Evolutionary conservation across 495 filamentous ascomycete genomes (phyloP), one percentile per base, ranked within the genome.

Genomic region (Podospora comata): DNA sequence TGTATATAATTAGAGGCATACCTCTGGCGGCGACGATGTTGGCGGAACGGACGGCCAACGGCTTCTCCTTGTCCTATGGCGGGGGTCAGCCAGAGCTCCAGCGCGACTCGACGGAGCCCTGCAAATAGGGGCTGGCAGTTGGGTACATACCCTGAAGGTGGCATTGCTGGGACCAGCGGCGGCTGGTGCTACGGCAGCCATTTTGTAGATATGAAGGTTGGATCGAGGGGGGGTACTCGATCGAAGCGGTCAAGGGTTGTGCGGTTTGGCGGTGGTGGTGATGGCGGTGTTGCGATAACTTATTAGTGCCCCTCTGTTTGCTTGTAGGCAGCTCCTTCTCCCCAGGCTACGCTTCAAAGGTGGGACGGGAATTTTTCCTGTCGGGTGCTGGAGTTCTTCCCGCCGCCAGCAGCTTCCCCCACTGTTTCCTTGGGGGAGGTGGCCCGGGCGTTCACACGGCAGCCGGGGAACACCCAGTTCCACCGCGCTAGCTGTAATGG

Each of bases 21-120:
- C 92, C 92, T 91, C 94, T 89, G 72, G 95, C 95, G 72, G 95
- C 95, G 72, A 96, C 89, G 80, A 99, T 98, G 80, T 99, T 99
- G 68, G 91, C 44, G 65, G 89, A 91, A 67, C 95, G 91, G 71
- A 99, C 95, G 64, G 95, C 96, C 85, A 92, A 87, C 68, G 95
- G 95, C 91, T 99, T 99, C 85, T 97, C 94, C 87, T 97, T 98
- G 81, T 96, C 92, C 92, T 96, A 76, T 75, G 58, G 26, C 30
- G 67, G 59, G 64, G 59, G 76, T 90, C 77, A 90, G 85, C 66
- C 67, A 59, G 19, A 69, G 66, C 32, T 60, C 62, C 16, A 56
- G 30, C 58, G 62, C 56, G 63, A 20, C 20, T 48, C 39, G 3
- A 48, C 15, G 54, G 55, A 48, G 19, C 58, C 68, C 59, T 70